Percentiles rank a stretch among this genome's conserved stretches.
phyloP scores from a whole-genome alignment of 495 filamentous ascomycete species.

The Annulohypoxylon nitens region DNA sequence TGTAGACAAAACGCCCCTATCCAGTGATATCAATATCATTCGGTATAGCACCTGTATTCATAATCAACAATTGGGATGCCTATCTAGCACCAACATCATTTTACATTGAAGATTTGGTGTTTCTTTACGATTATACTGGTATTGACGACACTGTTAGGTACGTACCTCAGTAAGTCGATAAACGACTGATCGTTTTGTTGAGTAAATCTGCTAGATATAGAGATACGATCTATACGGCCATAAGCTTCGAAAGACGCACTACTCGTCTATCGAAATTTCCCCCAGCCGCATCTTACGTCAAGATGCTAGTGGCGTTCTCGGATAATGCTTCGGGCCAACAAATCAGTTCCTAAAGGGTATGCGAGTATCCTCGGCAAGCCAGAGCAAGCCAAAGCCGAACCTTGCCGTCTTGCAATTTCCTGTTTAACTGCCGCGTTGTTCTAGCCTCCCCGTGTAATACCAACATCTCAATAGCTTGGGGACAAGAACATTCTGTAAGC shows the following conservation, averaged over 20 bases:
- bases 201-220: too few relatives aligned
- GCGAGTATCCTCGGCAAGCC: not conserved
- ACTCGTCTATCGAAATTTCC: not conserved
- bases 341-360: not conserved
- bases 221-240: not conserved
- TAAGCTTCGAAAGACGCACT: not conserved
- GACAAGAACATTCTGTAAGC: conserved; percentile 14
- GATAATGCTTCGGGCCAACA: not conserved
- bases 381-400: not conserved
- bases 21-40: not conserved
- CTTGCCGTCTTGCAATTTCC: not conserved
- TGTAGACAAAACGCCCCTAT: not conserved
- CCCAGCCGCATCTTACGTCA: not conserved
- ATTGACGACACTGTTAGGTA: not conserved
- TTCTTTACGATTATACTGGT: not conserved
- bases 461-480: conserved; percentile 10
- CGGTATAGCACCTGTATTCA: too few relatives aligned
- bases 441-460: not conserved
- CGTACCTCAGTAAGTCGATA: too few relatives aligned
- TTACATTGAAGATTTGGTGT: too few relatives aligned
- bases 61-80: too few relatives aligned
- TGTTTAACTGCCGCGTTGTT: conserved; percentile 11
- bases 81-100: too few relatives aligned
- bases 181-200: not conserved
- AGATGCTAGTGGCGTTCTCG: not conserved